Evolutionary conservation across 768 basidiomycete genomes (phyloP), one percentile per base, ranked within the genome.

Genomic region (Kwoniella botswanensis): DNA sequence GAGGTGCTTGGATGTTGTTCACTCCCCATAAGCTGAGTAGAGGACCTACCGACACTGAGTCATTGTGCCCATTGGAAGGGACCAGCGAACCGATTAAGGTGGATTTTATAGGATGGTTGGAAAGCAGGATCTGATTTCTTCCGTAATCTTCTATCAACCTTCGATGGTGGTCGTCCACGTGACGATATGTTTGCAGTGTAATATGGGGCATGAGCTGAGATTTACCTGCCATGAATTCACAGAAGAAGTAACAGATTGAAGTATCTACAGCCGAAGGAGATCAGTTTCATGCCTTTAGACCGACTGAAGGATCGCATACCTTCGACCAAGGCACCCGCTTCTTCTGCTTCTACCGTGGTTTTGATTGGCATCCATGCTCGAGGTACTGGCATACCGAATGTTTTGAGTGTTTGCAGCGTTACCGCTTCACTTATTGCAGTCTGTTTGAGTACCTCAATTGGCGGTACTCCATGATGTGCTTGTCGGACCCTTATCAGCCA

Each of bases 401-500:
- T 4, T 18, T 41, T 60, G 21, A 67, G 50, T 11, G 17, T n/a
- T 13, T 68, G 43, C 35, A 72, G 58, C 10, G 66, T 72, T 12
- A 15, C 26, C 10, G 68, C 67, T 55, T 72, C 71, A 56, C 71
- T 72, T 2, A 11, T 12, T 0, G 53, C 26, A 5, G 21, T 56
- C 6, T 18, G 42, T n/a, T 58, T 41, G 18, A 11, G 35, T 22
- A 61, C 7, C n/a, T 15, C 59, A 21, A n/a, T 61, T n/a, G 26
- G 26, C 18, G 59, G 59, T 43, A 15, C 10, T 2, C 22, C 41
- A 21, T 35, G 13, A 21, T 61, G 35, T 35, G 43, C 24, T 57
- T 56, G 62, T 22, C 64, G 29, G 43, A 65, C 57, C 18, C 71
- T 54, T 2, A 73, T n/a, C 22, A 73, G 22, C 71, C 71, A 73